phyloP scores from a whole-genome alignment of 2,329 filamentous ascomycete genomes.

The Nemania serpens region DNA sequence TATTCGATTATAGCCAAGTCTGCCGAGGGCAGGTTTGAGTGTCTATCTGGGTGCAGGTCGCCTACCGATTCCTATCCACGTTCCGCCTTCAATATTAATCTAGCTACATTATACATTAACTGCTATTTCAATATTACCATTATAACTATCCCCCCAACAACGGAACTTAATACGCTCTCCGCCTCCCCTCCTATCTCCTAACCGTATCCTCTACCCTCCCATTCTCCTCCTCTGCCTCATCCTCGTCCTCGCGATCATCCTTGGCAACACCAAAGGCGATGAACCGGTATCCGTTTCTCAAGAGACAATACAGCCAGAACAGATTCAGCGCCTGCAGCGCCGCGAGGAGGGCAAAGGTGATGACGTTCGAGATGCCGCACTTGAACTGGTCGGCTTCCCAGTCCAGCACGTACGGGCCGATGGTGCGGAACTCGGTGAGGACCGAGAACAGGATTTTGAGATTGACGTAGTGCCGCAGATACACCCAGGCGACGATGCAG shows the following conservation, averaged over 20 bases:
- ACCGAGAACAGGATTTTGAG: slow-evolving; percentile 62
- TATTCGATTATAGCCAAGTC: too few species aligned
- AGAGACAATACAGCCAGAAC: slow-evolving; percentile 64
- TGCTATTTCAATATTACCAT: not conserved
- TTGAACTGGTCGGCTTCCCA: slow-evolving; percentile 67
- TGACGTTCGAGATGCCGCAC: slow-evolving; percentile 56
- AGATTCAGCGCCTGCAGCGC: slow-evolving; percentile 62
- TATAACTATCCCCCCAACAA: not conserved
- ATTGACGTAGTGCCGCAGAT: slow-evolving; percentile 72
- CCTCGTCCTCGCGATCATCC: slow-evolving; percentile 62
- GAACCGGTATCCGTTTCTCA: slow-evolving; percentile 60
- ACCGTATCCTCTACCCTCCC: too few species aligned
- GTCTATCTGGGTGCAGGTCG: too few species aligned
- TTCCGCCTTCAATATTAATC: too few species aligned
- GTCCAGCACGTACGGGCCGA: slow-evolving; percentile 62
- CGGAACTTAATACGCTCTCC: not conserved
- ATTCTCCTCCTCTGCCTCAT: slow-evolving; percentile 42
- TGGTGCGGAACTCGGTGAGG: slow-evolving; percentile 59
- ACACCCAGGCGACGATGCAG: slow-evolving; percentile 71
- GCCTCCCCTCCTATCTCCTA: not conserved
- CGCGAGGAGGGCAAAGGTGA: slow-evolving; percentile 58
- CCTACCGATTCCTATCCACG: too few species aligned
- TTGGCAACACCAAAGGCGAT: slow-evolving; percentile 54
- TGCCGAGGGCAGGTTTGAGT: too few species aligned
- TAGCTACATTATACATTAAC: not conserved